A percentile compares a stretch with the other conserved stretches of the same genome.
phyloP scores from a whole-genome alignment of 768 basidiomycete species.

The Pulveroboletus sp. region DNA sequence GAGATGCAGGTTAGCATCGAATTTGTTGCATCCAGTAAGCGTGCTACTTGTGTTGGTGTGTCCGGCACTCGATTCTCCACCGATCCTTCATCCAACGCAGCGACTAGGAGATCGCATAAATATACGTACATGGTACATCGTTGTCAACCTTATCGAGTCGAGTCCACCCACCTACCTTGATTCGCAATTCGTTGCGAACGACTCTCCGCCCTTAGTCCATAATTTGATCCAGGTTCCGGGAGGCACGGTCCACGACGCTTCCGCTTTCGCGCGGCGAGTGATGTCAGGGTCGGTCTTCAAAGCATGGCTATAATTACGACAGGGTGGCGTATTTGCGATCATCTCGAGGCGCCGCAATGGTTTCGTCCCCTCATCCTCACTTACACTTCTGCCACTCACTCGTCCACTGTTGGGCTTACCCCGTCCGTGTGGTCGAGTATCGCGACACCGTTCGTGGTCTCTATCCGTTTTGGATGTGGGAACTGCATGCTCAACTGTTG shows the following conservation, averaged over 20 bases:
- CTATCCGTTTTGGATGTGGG: conserved; percentile 9
- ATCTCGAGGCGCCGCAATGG: neutral
- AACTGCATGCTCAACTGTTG: conserved; percentile 10
- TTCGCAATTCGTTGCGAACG: conserved; percentile 10
- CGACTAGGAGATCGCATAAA: conserved; percentile 6
- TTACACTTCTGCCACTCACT: neutral
- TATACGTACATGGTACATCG: conserved; percentile 35
- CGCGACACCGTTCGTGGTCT: neutral
- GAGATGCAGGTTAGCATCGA: conserved; percentile 51
- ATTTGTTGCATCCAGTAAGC: conserved; percentile 48
- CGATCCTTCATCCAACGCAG: neutral
- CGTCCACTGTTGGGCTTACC: neutral
- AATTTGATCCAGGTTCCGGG: neutral
- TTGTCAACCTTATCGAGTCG: conserved; percentile 32
- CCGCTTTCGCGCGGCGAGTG: neutral
- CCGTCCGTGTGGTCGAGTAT: neutral
- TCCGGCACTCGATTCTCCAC: conserved; percentile 9
- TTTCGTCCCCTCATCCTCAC: neutral
- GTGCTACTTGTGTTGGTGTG: neutral
- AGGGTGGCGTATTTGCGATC: neutral
- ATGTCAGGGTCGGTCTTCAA: neutral
- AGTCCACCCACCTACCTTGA: conserved; percentile 18
- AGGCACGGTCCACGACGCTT: conserved; percentile 1
- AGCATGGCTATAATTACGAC: neutral
- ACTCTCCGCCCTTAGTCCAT: neutral